These are phyloP conservation scores for Coemansia sp. DNA, from an alignment of 192 early-diverging fungal genomes.

Conservation along the genomic window DNA sequence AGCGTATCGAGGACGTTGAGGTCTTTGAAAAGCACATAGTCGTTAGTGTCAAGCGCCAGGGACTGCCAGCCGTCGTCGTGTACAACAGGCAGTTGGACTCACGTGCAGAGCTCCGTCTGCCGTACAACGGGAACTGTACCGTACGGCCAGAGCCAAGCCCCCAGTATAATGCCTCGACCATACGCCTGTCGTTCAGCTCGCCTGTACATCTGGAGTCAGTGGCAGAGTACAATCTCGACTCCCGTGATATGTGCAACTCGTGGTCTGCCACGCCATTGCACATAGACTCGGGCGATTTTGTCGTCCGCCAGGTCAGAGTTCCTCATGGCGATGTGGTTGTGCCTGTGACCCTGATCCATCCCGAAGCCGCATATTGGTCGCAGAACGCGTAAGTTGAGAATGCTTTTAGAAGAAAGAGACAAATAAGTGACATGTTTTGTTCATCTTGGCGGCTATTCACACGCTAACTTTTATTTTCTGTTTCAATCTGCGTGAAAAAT, in stretches of 20 bases:
- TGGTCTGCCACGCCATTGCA: slow-evolving; percentile 42
- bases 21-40: slow-evolving; percentile 58
- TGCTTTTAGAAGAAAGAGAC: background rate
- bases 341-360: slow-evolving; percentile 68
- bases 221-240: slow-evolving; percentile 66
- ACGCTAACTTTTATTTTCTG: background rate
- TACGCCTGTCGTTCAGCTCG: slow-evolving; percentile 55
- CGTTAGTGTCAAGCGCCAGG: slow-evolving; percentile 41
- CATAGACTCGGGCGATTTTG: slow-evolving; percentile 28
- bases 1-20: slow-evolving; percentile 76
- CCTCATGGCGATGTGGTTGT: slow-evolving; percentile 44
- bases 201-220: slow-evolving; percentile 67
- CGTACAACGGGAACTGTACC: slow-evolving; percentile 51
- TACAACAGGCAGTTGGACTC: slow-evolving; percentile 17
- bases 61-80: slow-evolving; percentile 37
- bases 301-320: slow-evolving; percentile 24
- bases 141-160: slow-evolving; percentile 63
- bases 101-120: slow-evolving; percentile 29
- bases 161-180: slow-evolving; percentile 52
- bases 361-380: slow-evolving; percentile 31
- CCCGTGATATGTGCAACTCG: slow-evolving; percentile 15
- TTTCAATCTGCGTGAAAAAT: too few relatives aligned
- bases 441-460: background rate
- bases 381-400: slow-evolving; percentile 8
- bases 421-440: background rate